Evolutionary conservation across 768 basidiomycete species (phyloP).

Genomic region (Termitomyces sp.): DNA sequence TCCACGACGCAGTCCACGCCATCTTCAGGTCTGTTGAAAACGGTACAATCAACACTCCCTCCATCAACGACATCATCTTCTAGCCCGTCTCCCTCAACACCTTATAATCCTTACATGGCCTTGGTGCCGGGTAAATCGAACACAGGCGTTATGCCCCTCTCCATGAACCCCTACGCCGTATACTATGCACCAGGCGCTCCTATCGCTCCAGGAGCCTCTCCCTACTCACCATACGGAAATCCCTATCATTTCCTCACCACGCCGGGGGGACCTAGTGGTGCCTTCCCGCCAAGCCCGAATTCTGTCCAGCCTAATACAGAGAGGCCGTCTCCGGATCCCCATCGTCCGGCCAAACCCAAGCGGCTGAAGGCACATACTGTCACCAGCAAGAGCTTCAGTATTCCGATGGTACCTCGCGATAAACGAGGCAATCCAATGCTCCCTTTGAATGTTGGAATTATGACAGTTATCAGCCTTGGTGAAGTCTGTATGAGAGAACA

Average conservation of each 20-base stretch:
- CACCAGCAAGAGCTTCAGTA: conserved; percentile 60
- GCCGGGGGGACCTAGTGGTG: conserved; percentile 32
- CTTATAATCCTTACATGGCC: conserved; percentile 21
- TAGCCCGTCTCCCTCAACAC: conserved; percentile 15
- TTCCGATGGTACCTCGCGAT: conserved; percentile 76
- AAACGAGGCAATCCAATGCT: conserved; percentile 65
- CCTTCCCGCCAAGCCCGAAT: conserved; percentile 28
- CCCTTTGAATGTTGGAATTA: conserved; percentile 81
- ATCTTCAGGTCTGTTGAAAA: background rate
- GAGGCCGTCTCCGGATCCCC: conserved; percentile 27
- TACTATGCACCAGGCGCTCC: conserved; percentile 38
- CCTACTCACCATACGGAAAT: conserved; percentile 31
- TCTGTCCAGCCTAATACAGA: conserved; percentile 19
- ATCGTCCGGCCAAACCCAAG: conserved; percentile 63
- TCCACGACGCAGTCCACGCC: conserved; percentile 2
- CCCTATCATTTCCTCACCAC: conserved; percentile 40
- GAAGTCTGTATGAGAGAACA: conserved; percentile 78
- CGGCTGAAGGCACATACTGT: conserved; percentile 78
- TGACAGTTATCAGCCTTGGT: conserved; percentile 75
- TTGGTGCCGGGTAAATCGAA: conserved; percentile 15
- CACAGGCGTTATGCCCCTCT: conserved; percentile 12
- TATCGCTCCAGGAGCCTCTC: conserved; percentile 31
- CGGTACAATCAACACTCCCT: background rate
- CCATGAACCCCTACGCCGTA: conserved; percentile 37
- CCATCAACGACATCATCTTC: conserved; percentile 5